These are phyloP conservation scores for Kodamaea kaohsiungensis DNA, from an alignment of 805 yeast species.

Conservation along the genomic window DNA sequence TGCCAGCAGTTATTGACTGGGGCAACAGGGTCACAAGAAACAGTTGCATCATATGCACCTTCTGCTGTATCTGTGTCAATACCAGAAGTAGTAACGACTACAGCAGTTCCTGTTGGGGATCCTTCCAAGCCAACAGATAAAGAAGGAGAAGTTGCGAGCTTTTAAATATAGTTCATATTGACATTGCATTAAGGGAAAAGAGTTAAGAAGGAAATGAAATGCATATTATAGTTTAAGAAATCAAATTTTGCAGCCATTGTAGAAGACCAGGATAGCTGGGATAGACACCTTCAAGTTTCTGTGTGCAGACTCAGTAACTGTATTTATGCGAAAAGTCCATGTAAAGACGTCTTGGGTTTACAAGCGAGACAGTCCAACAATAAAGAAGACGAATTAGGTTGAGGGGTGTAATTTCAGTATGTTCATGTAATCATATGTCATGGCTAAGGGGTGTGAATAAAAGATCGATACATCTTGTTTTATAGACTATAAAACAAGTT, in stretches of 20 bases:
- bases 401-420: too few relatives aligned
- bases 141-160: neutral
- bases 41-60: neutral
- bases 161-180: too few relatives aligned
- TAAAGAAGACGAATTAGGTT: too few relatives aligned
- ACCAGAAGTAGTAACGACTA: neutral
- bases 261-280: neutral
- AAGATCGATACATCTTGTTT: too few relatives aligned
- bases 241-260: neutral
- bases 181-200: neutral
- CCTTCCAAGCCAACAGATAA: neutral
- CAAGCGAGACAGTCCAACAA: too few relatives aligned
- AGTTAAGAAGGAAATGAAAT: neutral
- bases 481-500: too few relatives aligned
- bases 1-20: constrained; percentile 18
- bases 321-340: too few relatives aligned
- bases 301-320: too few relatives aligned
- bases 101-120: neutral
- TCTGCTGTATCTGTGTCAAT: neutral
- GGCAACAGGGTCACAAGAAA: neutral
- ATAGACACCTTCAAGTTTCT: too few relatives aligned
- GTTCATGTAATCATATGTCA: too few relatives aligned
- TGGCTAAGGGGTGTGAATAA: too few relatives aligned
- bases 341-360: too few relatives aligned
- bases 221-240: neutral